phyloP scores from a whole-genome alignment of 2,329 filamentous ascomycete genomes.

The Cucurbitaria berberidis region DNA sequence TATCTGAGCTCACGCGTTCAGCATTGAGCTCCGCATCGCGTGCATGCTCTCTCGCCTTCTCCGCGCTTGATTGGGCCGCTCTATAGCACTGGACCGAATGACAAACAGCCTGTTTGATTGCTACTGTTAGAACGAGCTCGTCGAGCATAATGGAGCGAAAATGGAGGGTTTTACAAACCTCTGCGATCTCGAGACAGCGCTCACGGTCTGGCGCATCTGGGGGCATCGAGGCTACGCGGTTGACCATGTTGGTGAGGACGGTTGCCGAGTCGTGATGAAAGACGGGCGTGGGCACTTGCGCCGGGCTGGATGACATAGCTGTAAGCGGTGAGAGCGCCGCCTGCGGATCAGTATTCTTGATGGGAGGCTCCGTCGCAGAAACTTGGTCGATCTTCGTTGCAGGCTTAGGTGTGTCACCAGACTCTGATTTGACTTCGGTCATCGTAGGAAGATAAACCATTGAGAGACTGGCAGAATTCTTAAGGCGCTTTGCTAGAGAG shows the following conservation, averaged over 20 bases:
- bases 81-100: constrained; percentile 22
- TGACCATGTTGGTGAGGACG: constrained; percentile 21
- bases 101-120: constrained; percentile 27
- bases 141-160: not conserved
- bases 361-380: not conserved
- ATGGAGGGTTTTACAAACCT: constrained; percentile 26
- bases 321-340: not conserved
- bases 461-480: constrained; percentile 23
- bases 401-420: not conserved
- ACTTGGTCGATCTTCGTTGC: not conserved
- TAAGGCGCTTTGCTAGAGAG: constrained; percentile 27
- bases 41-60: constrained; percentile 28
- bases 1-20: constrained; percentile 12
- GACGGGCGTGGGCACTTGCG: not conserved
- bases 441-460: constrained; percentile 13
- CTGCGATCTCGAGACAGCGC: constrained; percentile 30
- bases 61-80: constrained; percentile 23
- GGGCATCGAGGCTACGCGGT: constrained; percentile 12
- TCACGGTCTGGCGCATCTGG: constrained; percentile 19
- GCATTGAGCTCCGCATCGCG: constrained; percentile 28
- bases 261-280: not conserved
- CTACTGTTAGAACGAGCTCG: constrained; percentile 18
- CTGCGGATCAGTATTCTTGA: not conserved
- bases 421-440: constrained; percentile 3
- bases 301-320: not conserved